Base-by-base conservation (phyloP, 169 alveolate genomes). In the Eimeria tenella region DNA sequence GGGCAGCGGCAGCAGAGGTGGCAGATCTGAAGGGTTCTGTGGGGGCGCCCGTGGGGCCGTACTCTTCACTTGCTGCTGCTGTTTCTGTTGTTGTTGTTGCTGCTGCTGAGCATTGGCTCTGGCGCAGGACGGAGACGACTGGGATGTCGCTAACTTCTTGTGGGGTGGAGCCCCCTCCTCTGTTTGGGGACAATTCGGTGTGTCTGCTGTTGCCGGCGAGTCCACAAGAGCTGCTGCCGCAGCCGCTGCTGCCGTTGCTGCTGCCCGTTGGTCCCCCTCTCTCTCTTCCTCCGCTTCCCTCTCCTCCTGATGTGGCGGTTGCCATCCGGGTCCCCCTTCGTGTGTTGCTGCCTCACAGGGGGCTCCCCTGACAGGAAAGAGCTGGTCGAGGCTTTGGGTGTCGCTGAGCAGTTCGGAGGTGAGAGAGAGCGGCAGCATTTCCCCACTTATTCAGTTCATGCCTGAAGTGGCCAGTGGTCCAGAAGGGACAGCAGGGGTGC, bases 81-180 rank as follows among this genome's bases (percentile, higher is more conserved):
- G 73, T 31, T 15, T 5, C 15, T 15, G 70, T 15, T 5, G 23
- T n/a, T 9, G 23, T n/a, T n/a, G 21, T 31, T 31, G 73, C 86
- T 11, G 55, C 50, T 3, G 19, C 83, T 42, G 56, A 5, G 42
- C 42, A 31, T 31, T 31, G 42, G 42, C 68, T 58, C 68, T 58
- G 42, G 42, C 42, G 42, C 42, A 31, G 42, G 42, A 31, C 42
- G 82, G 50, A 25, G 83, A 9, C 5, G 83, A 73, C 50, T 49
- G 65, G 6, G 23, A 49, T 5, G 86, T n/a, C 17, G 86, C 86
- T 5, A 77, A 1, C 65, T 50, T 77, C 86, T 77, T 77, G 11
- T 49, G 86, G 9, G 86, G 68, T 6, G 86, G 86, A 25, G 42
- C 65, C 65, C 68, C 86, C 86, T 77, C 86, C 86, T 77, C 86